Base-by-base conservation (phyloP, 2,329 filamentous ascomycete species). In the Tolypocladium inflatum region DNA sequence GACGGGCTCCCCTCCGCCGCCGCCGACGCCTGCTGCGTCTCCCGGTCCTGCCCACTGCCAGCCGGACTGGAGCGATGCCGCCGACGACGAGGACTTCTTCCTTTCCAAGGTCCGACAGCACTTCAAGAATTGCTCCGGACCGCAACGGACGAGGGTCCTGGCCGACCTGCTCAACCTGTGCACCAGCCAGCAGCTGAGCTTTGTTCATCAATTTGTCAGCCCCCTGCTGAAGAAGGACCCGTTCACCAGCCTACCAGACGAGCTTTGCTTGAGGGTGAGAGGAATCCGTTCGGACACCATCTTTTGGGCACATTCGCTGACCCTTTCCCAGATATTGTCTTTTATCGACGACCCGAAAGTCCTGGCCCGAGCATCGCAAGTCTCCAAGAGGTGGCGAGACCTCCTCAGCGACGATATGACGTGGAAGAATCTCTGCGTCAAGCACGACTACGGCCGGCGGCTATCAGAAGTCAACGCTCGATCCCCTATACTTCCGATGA, bases 341-440 rank as follows among this genome's bases (percentile, higher is more conserved):
- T 99, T 96, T 71, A 93, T 99, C 68, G 94, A 99, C 68, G 94
- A 99, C 68, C 92, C 94, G 1, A 94, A 92, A 70, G 95, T 95
- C 3, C 80, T 99, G 53, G 93, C 92, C 43, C 84, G 94, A 70
- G 90, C 94, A 56, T 96, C 93, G 6, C 93, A 97, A 71, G 94
- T 99, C n/a, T 99, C 94, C 57, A 86, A 86, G 63, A 84, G 92
- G 71, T 99, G 94, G 94, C 84, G 90, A 62, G 92, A 97, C 72
- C 80, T 99, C 9, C 80, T 99, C 55, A 93, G 89, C 69, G 94
- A 99, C 71, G 94, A 99, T 72, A 92, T 97, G 75, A 96, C 94
- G 1, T 99, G 94, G 94, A 97, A 96, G 77, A 91, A 94, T 61
- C 81, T 99, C 23, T 97, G 93, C 71, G 91, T 95, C 63, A 97